Conservation (phyloP, 495 filamentous ascomycete genomes). For the Achaetomiella virescens region DNA sequence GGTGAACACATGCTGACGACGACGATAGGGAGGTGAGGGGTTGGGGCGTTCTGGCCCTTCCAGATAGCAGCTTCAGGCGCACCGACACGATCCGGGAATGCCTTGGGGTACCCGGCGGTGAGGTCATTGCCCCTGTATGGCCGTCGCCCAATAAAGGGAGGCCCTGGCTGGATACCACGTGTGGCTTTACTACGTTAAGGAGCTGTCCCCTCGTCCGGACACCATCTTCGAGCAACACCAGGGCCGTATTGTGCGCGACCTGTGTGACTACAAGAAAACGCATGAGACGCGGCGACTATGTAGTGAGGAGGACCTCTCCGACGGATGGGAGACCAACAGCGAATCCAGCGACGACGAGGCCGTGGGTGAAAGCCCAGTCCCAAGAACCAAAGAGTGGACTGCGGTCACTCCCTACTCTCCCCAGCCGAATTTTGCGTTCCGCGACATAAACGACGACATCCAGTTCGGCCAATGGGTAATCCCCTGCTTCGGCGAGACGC, state of each 20-base stretch:
- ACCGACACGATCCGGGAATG: constrained; percentile 26
- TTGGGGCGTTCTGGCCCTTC: constrained; percentile 45
- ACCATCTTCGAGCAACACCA: constrained; percentile 6
- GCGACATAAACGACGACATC: constrained; percentile 13
- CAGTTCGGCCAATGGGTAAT: constrained; percentile 21
- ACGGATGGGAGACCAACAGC: background rate
- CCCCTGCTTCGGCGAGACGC: constrained; percentile 22
- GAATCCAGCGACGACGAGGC: constrained; percentile 12
- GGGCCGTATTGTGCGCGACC: background rate
- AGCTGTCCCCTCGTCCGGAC: constrained; percentile 11
- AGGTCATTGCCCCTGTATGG: constrained; percentile 13
- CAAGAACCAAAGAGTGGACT: background rate
- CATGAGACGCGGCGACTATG: background rate
- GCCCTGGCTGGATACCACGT: constrained; percentile 22
- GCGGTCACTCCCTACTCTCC: background rate
- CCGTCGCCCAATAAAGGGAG: background rate
- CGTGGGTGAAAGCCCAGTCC: constrained; percentile 1
- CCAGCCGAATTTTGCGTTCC: background rate
- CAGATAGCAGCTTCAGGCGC: constrained; percentile 36
- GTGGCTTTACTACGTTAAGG: constrained; percentile 25
- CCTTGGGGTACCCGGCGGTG: constrained; percentile 25
- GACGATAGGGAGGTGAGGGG: constrained; percentile 21
- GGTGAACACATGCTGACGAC: constrained; percentile 8
- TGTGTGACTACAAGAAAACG: background rate
- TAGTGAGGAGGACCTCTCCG: background rate